Evolutionary conservation across 208 protist genomes (phyloP), one percentile per base, ranked within the genome.

Genomic region (Tritrichomonas musculus): DNA sequence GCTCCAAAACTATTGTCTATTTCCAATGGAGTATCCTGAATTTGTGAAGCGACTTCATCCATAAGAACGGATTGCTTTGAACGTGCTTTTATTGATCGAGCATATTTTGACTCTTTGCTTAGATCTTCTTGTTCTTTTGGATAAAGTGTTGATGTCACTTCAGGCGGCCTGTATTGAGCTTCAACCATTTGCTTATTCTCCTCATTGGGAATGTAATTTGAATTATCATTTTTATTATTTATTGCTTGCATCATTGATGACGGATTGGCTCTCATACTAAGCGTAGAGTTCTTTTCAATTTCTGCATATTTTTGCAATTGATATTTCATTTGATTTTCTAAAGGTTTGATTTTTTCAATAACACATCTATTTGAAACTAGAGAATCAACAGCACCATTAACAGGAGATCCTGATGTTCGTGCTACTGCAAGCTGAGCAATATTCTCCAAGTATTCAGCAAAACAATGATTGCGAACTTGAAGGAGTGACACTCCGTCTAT

Each of bases 311-410:
- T 84, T 1, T 84, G 27, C 17, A 84, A 8, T 53, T 84, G 73
- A 44, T 84, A 84, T n/a, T 84, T 11, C 2, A 84, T 11, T 44
- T 84, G 73, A 8, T 84, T 49, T 30, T 84, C 73, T 25, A 84
- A n/a, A 53, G 73, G 73, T 84, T 53, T 84, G 44, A 84, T 84
- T 53, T 84, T 84, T n/a, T 84, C 73, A 33, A 84, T 25, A 27
- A 84, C 41, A 25, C 73, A 84, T 33, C 44, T 3, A 53, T 84
- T 84, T 49, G 36, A n/a, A 53, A 84, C 73, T 25, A 84, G 44
- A 17, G 14, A 30, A 33, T 84, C 41, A 30, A 84, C n/a, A 47
- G 36, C 17, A 33, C 14, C 41, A 17, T 0, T 53, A 13, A 53
- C 2, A 53, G 20, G 25, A n/a, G 0, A 1, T n/a, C 73, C 73